phyloP scores from a whole-genome alignment of 2,329 filamentous ascomycete species.

The Xylaria sp. region DNA sequence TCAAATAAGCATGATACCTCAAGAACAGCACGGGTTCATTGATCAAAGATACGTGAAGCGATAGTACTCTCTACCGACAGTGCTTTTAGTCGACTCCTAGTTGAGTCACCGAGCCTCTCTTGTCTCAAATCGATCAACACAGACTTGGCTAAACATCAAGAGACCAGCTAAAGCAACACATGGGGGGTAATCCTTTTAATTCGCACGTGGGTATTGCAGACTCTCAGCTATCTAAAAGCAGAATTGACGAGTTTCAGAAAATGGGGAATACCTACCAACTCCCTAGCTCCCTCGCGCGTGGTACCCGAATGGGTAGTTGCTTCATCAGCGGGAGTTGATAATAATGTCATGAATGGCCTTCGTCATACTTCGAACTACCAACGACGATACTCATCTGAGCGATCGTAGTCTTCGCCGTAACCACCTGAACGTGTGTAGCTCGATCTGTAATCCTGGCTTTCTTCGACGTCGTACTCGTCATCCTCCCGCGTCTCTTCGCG shows the following conservation, averaged over 20 bases:
- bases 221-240: background rate
- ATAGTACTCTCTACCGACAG: too few relatives aligned
- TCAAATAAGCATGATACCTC: too few relatives aligned
- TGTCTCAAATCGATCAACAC: too few relatives aligned
- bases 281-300: background rate
- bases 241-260: too few relatives aligned
- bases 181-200: too few relatives aligned
- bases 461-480: slow-evolving; percentile 13
- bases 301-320: slow-evolving; percentile 20
- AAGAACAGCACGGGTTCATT: too few relatives aligned
- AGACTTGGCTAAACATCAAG: too few relatives aligned
- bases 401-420: background rate
- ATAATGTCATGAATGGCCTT: slow-evolving; percentile 22
- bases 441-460: slow-evolving; percentile 9
- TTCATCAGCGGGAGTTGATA: slow-evolving; percentile 22
- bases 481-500: slow-evolving; percentile 15
- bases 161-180: too few relatives aligned
- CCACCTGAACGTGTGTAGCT: slow-evolving; percentile 12
- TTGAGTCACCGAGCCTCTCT: too few relatives aligned
- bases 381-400: background rate
- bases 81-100: too few relatives aligned
- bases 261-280: background rate
- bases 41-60: too few relatives aligned
- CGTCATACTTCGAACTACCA: slow-evolving; percentile 1
- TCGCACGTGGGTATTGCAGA: background rate